Conservation (phyloP, 768 basidiomycete species). For the Pleurotus tuber-regium region DNA sequence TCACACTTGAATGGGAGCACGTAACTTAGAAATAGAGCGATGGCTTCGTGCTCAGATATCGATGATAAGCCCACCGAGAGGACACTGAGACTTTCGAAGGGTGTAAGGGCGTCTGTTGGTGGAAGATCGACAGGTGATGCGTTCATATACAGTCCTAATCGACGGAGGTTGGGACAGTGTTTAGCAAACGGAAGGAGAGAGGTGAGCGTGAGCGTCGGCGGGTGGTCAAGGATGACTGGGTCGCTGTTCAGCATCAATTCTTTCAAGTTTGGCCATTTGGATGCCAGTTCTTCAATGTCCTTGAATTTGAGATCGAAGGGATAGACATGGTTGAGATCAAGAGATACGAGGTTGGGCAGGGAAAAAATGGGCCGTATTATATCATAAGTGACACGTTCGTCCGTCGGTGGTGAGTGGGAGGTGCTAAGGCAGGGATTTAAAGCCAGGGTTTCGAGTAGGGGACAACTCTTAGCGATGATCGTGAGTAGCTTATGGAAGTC, state of each 20-base stretch:
- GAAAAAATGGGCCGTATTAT: conserved; percentile 17
- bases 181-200: conserved; percentile 39
- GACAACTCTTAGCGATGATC: conserved; percentile 46
- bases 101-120: conserved; percentile 10
- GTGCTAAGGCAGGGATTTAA: conserved; percentile 32
- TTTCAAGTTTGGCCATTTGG: conserved; percentile 43
- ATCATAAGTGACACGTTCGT: conserved; percentile 16
- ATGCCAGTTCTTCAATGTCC: conserved; percentile 45
- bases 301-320: conserved; percentile 35
- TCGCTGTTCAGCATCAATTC: conserved; percentile 45
- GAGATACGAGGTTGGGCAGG: conserved; percentile 14
- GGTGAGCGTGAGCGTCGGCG: conserved; percentile 32
- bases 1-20: conserved; percentile 43
- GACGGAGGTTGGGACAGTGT: conserved; percentile 36
- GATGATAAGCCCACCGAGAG: conserved; percentile 52
- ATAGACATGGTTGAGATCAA: conserved; percentile 38
- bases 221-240: conserved; percentile 30
- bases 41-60: conserved; percentile 37
- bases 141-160: conserved; percentile 42
- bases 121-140: conserved; percentile 18
- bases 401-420: conserved; percentile 10
- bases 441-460: conserved; percentile 41
- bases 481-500: conserved; percentile 40
- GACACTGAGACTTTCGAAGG: conserved; percentile 29
- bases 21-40: conserved; percentile 52